Base-by-base conservation (phyloP, 1,284 basidiomycete species). In the Xanthoconium separans region DNA sequence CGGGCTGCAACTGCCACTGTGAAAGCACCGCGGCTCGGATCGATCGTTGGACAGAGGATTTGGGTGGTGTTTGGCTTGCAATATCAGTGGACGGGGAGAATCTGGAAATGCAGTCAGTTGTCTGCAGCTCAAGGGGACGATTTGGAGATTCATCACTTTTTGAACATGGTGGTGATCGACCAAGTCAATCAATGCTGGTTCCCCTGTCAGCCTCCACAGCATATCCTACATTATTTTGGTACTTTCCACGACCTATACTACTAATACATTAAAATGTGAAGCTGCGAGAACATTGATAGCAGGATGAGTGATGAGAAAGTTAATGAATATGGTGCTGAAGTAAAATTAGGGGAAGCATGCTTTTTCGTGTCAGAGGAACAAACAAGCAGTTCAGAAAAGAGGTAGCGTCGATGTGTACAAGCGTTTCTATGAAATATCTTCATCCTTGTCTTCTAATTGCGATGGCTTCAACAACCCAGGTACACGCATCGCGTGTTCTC, bases 391-490 rank as follows among this genome's bases (percentile, higher is more conserved):
- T 42, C 29, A 31, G 30, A 47, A 36, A 47, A 40, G 43, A 18
- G 30, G 22, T 13, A 31, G n/a, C 6, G 29, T 31, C 30, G 37
- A 42, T 29, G 37, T 56, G 51, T 41, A 47, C 47, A 42, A 47
- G 41, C 45, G 31, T 40, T 52, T 61, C 71, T 65, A 65, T 81
- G 72, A 89, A 64, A 90, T 85, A 67, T 91, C 89, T 72, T 93
- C 91, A 69, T 93, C 91, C 73, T 88, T 88, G 76, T 95, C 94
- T 68, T 95, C 93, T 69, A 97, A 71, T 74, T 95, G 92, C 62
- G 89, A 90, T 31, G 96, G 96, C 75, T 98, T 98, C 70, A 98
- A 82, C 91, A 99, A 93, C 52, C 97, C 97, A n/a, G 96, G 97
- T 58, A 99, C 94, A 61, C 91, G 85, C 79, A 93, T 91, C 18